A percentile compares a stretch with the other conserved stretches of the same genome.
Evolutionary conservation across 768 basidiomycete genomes (phyloP).

Genomic region (Xerocomus brunneocitrinus): DNA sequence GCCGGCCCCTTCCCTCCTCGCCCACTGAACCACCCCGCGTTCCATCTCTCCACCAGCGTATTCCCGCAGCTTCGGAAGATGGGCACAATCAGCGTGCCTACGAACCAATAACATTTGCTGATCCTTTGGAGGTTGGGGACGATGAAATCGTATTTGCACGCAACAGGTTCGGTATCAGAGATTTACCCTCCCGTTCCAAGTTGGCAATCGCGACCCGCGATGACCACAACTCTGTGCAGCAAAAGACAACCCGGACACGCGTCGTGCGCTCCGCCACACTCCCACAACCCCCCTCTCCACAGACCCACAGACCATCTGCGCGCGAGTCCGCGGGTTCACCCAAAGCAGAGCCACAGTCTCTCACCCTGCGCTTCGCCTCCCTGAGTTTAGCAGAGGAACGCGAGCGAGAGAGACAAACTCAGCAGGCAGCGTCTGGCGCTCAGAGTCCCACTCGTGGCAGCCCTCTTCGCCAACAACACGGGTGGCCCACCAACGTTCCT

Average conservation of each 20-base stretch:
- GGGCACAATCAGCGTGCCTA: slow-evolving; percentile 17
- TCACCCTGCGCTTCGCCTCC: slow-evolving; percentile 33
- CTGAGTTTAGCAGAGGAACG: slow-evolving; percentile 22
- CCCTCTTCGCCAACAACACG: slow-evolving; percentile 16
- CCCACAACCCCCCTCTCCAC: slow-evolving; percentile 19
- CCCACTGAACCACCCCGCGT: slow-evolving; percentile 10
- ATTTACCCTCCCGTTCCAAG: slow-evolving; percentile 34
- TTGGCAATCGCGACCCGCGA: slow-evolving; percentile 20
- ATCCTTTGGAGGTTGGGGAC: slow-evolving; percentile 19
- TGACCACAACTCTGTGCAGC: slow-evolving; percentile 4
- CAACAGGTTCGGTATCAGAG: slow-evolving; percentile 40
- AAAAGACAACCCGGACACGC: slow-evolving; percentile 5
- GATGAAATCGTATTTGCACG: slow-evolving; percentile 6
- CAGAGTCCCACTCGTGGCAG: slow-evolving; percentile 15
- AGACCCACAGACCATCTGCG: not conserved
- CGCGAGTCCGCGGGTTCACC: slow-evolving; percentile 3
- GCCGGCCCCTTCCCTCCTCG: slow-evolving; percentile 29
- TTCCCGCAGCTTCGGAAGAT: slow-evolving; percentile 17
- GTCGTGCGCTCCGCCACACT: slow-evolving; percentile 20
- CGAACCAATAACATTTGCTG: slow-evolving; percentile 27
- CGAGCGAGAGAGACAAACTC: slow-evolving; percentile 13
- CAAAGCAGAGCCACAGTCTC: slow-evolving; percentile 19
- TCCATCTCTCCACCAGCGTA: slow-evolving; percentile 14
- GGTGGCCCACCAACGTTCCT: slow-evolving; percentile 22
- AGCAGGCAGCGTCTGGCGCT: slow-evolving; percentile 1